Evolutionary conservation across 768 basidiomycete species (phyloP), one percentile per base, ranked within the genome.

Genomic region (Pleurotus pulmonarius): DNA sequence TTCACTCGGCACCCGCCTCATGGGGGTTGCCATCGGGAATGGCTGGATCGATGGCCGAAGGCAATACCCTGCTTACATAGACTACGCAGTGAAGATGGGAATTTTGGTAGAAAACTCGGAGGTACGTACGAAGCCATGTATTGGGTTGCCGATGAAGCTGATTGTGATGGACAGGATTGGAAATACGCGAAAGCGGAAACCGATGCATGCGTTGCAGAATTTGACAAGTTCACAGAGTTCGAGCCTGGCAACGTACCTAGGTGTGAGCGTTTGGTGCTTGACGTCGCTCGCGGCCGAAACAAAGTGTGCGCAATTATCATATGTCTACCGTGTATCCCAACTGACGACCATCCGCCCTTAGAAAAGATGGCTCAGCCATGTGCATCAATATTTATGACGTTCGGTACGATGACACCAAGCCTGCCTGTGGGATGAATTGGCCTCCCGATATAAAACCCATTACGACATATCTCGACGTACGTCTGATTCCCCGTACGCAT

Each of bases 371-470:
- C 9, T 73, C 78, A 60, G 71, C 79, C 24, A 86, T 85, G 73
- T 99, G 97, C 67, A 74, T 95, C 59, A 99, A 99, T 67, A 84
- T 98, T 39, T 99, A 99, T 63, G 97, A 99, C 65, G 83, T 98
- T 12, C 89, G 97, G 22, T 73, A 89, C n/a, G 86, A 90, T 55
- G 97, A 99, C 67, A 80, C 80, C 11, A 73, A 68, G 37, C 97
- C 97, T 15, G 88, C 84, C 0, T 99, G 97, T 69, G 97, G 96
- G 2, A 91, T 96, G 93, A 96, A 94, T 72, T 99, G 95, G 96
- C 96, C 95, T 5, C 86, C 87, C 34, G 92, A 94, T 64, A 83
- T 98, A 47, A 69, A 77, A 3, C 81, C 85, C 46, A 75, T 98
- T 7, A 88, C 86, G 15, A 71, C 74, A 1, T 96, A 94, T 66